phyloP scores from a whole-genome alignment of 805 yeast species.

The Ogataea paradorogensis region DNA sequence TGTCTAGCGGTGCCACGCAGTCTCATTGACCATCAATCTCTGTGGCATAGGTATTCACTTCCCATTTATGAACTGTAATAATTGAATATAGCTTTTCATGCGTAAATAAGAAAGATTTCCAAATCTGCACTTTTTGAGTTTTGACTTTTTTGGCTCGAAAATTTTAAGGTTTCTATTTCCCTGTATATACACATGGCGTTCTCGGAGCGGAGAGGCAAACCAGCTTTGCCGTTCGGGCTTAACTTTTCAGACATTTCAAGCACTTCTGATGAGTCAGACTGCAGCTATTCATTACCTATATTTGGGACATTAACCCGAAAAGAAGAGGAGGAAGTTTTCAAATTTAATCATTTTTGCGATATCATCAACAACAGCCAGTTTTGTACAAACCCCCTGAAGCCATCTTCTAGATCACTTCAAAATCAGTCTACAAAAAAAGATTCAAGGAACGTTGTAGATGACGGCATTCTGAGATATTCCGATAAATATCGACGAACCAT shows the following conservation, averaged over 20 bases:
- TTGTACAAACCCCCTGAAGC: slow-evolving; percentile 40
- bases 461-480: slow-evolving; percentile 78
- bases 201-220: slow-evolving; percentile 45
- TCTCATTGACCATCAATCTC: not conserved
- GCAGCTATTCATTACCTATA: slow-evolving; percentile 55
- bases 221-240: slow-evolving; percentile 65
- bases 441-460: slow-evolving; percentile 37
- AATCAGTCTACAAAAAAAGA: slow-evolving; percentile 29
- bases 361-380: slow-evolving; percentile 65
- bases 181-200: slow-evolving; percentile 48
- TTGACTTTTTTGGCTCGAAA: not conserved
- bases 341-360: slow-evolving; percentile 50
- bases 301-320: slow-evolving; percentile 52
- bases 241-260: slow-evolving; percentile 59
- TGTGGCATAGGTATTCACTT: no score
- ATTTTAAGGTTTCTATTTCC: not conserved
- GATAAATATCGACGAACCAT: slow-evolving; percentile 42
- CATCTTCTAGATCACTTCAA: slow-evolving; percentile 1
- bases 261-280: slow-evolving; percentile 33
- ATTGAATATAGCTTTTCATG: no score
- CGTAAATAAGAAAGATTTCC: not conserved
- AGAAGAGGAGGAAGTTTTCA: slow-evolving; percentile 54
- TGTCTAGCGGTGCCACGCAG: not conserved
- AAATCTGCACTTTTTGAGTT: not conserved
- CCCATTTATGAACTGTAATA: no score